Conservation (phyloP, 305 asterid species). For the Ruellia speciosa region DNA sequence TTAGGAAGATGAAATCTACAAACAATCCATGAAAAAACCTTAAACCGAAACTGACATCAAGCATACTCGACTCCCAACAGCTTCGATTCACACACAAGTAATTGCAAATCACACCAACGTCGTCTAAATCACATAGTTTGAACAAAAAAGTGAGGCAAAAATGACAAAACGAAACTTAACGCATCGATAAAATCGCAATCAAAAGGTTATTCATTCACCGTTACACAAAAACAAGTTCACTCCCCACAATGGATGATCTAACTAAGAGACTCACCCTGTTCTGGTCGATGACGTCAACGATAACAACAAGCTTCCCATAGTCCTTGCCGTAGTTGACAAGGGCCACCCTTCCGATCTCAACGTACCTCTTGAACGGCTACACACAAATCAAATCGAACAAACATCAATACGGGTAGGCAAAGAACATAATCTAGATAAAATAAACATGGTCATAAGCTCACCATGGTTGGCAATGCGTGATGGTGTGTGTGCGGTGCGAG, state of each 20-base stretch:
- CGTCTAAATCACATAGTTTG: no score
- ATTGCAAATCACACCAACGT: no score
- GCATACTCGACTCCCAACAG: no score
- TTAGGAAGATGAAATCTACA: no score
- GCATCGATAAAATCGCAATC: not conserved
- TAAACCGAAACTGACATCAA: no score
- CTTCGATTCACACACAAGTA: no score
- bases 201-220: not conserved
- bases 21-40: no score
- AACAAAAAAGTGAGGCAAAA: no score
- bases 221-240: not conserved
- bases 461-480: not conserved
- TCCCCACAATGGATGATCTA: not conserved
- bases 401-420: not conserved
- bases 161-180: no score
- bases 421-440: not conserved
- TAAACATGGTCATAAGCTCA: not conserved
- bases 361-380: constrained; percentile 97
- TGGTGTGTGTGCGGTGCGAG: not conserved
- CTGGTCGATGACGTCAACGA: constrained; percentile 89
- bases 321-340: constrained; percentile 90
- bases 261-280: constrained; percentile 45
- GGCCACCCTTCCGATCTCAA: constrained; percentile 92
- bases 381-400: constrained; percentile 9
- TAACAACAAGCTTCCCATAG: constrained; percentile 87